Evolutionary conservation across 805 yeast genomes (phyloP).

Genomic region (Grigorovia humatica): DNA sequence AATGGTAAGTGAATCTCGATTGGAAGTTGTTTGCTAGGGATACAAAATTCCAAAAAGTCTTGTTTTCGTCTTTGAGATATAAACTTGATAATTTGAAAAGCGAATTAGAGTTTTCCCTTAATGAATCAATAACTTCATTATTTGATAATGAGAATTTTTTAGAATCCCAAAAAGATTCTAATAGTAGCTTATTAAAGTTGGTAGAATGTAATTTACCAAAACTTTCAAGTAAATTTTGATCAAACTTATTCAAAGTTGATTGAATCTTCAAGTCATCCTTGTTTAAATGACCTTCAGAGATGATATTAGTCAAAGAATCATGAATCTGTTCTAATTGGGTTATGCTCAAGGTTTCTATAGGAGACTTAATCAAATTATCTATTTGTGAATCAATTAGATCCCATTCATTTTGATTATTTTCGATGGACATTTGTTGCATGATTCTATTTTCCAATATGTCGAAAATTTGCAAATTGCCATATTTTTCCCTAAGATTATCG

Average conservation of each 20-base stretch:
- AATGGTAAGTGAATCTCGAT: conserved; percentile 45
- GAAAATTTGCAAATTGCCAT: conserved; percentile 17
- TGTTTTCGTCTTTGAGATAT: conserved; percentile 4
- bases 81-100: conserved; percentile 15
- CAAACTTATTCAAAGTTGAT: conserved; percentile 6
- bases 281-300: conserved; percentile 3
- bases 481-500: conserved; percentile 11
- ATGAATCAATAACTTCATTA: conserved; percentile 5
- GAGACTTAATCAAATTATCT: background rate
- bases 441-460: conserved; percentile 8
- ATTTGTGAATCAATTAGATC: conserved; percentile 1
- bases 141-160: conserved; percentile 10
- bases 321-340: conserved; percentile 5
- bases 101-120: conserved; percentile 13
- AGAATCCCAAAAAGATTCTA: conserved; percentile 27
- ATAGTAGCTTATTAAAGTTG: conserved; percentile 10
- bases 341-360: background rate
- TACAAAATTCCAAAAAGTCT: conserved; percentile 37
- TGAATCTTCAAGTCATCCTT: background rate
- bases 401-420: conserved; percentile 3
- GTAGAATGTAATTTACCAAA: conserved; percentile 8
- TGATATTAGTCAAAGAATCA: conserved; percentile 2
- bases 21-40: conserved; percentile 36
- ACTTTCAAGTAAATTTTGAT: conserved; percentile 5
- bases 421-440: conserved; percentile 5